These are phyloP conservation scores for Coemansia sp. DNA, from an alignment of 192 early-diverging fungal genomes.

Conservation along the genomic window DNA sequence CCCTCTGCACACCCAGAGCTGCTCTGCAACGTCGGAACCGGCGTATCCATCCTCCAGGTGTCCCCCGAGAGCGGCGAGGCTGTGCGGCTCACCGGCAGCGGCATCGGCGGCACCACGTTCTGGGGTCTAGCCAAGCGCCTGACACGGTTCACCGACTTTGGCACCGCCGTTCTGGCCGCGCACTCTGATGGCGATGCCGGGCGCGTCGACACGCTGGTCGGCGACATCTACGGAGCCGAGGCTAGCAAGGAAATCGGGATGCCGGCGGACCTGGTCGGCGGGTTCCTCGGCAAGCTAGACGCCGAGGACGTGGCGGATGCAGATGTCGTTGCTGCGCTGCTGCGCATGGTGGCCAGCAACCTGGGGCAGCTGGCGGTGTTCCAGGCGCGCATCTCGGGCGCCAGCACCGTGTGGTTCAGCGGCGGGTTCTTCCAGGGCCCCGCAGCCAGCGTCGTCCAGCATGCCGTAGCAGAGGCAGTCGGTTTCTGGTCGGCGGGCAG, in stretches of 20 bases:
- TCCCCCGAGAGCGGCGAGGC: conserved; percentile 8
- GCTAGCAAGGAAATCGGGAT: conserved; percentile 40
- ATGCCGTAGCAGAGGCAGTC: conserved; percentile 24
- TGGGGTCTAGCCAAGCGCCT: conserved; percentile 40
- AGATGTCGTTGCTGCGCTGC: conserved; percentile 30
- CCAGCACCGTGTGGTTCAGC: conserved; percentile 30
- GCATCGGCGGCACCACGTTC: conserved; percentile 43
- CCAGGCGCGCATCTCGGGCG: conserved; percentile 26
- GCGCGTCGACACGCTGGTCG: conserved; percentile 37
- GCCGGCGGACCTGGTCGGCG: conserved; percentile 44
- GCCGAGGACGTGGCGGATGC: conserved; percentile 13
- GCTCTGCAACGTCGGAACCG: conserved; percentile 45
- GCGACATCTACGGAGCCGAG: conserved; percentile 45
- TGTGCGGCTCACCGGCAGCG: conserved; percentile 45
- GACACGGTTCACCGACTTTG: conserved; percentile 29
- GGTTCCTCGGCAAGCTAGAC: conserved; percentile 42
- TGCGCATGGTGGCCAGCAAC: conserved; percentile 43
- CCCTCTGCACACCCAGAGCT: conserved; percentile 10
- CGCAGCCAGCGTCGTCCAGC: conserved; percentile 4
- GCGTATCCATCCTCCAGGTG: conserved; percentile 31
- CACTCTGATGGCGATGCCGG: conserved; percentile 11
- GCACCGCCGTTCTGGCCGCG: conserved; percentile 12
- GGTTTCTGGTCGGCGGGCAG: conserved; percentile 36
- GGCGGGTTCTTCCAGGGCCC: conserved; percentile 22
- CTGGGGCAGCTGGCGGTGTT: conserved; percentile 45